phyloP scores from a whole-genome alignment of 192 early-diverging fungal species.

The Backusella macrospora region DNA sequence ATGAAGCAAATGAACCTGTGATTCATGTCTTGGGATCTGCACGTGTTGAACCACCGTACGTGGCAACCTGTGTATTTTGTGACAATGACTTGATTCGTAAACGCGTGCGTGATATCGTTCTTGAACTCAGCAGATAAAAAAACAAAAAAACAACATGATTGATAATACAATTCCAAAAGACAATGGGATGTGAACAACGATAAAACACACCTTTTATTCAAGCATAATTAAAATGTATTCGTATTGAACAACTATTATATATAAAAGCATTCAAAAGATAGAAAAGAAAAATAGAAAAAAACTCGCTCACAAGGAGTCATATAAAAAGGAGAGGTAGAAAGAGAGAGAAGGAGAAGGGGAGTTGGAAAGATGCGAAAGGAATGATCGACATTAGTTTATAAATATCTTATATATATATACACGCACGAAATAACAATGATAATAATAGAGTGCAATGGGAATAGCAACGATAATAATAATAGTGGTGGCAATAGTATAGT shows the following conservation, averaged over 20 bases:
- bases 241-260: background rate
- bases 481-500: background rate
- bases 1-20: conserved; percentile 33
- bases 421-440: background rate
- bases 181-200: background rate
- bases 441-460: background rate
- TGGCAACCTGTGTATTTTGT: conserved; percentile 44
- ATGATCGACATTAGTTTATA: conserved; percentile 10
- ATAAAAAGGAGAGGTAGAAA: background rate
- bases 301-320: conserved; percentile 7
- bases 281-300: background rate
- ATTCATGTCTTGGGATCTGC: conserved; percentile 47
- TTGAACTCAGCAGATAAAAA: conserved; percentile 13
- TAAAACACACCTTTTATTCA: conserved; percentile 14
- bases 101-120: conserved; percentile 49
- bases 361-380: conserved; percentile 6
- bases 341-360: background rate
- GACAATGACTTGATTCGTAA: conserved; percentile 46
- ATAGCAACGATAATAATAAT: background rate
- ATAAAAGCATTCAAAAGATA: background rate
- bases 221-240: conserved; percentile 1
- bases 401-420: conserved; percentile 6
- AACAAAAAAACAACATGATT: no score
- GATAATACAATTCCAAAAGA: no score
- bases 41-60: conserved; percentile 49